Evolutionary conservation across 176 grass and related monocot genomes (phyloP), one percentile per base, ranked within the genome.

Genomic region (Calamus simplicifolius): DNA sequence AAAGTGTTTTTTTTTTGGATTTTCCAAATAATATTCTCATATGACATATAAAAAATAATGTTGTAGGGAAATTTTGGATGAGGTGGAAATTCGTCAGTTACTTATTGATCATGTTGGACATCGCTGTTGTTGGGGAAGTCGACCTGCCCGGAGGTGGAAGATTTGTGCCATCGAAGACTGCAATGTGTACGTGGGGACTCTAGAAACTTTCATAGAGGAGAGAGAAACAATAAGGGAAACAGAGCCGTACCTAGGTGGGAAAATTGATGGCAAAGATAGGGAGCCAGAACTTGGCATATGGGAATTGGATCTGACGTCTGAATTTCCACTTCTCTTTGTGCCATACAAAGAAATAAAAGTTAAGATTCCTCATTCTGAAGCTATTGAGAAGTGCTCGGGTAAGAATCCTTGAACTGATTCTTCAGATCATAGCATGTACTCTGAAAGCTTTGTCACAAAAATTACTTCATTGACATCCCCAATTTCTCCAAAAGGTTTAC

Each of bases 191-290:
- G 80, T 91, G 63, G 92, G 92, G 57, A 97, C 78, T 51, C 61
- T 97, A 51, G 92, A 97, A 82, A 91, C 87, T 60, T 97, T 97
- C 59, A 80, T 78, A 0, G 92, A 97, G 75, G 81, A 97, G 74
- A 91, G 92, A 56, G 81, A 97, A 16, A 62, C 43, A 15, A n/a
- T 78, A 29, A 61, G 18, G 19, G 74, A 80, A 60, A 88, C 85
- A 53, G 72, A 78, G 30, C 81, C 81, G 0, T 85, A 82, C 59
- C 27, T 77, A 7, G 88, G 81, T 69, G 81, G 75, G 56, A 69
- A 82, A 62, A 71, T 97, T 50, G 84, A 97, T 69, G 86, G 83
- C 59, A 81, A 72, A 62, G 80, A 88, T 66, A 74, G 69, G n/a
- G 78, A 66, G 52, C 75, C 69, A 12, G 59, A 73, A 55, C 51